These are phyloP conservation scores for Protomyces arabidopsidicola DNA, from an alignment of 1,139 yeast genomes.

Conservation along the genomic window DNA sequence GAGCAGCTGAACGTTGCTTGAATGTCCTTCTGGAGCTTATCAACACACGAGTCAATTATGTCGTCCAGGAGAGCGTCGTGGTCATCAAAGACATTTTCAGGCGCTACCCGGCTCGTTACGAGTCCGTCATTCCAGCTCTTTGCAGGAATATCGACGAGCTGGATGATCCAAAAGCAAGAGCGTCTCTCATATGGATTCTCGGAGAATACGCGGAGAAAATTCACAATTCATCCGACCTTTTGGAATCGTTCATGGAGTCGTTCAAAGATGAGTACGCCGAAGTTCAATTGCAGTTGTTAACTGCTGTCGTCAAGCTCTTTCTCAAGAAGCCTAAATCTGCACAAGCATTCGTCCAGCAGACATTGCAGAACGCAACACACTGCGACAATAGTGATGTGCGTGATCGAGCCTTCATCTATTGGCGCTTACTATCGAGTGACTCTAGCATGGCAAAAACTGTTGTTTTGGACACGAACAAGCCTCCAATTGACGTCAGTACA, in stretches of 20 bases:
- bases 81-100: conserved; percentile 74
- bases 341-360: conserved; percentile 57
- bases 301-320: conserved; percentile 73
- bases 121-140: conserved; percentile 66
- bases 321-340: conserved; percentile 47
- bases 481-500: conserved; percentile 67
- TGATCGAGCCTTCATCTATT: conserved; percentile 88
- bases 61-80: conserved; percentile 72
- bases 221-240: conserved; percentile 48
- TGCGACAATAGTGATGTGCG: conserved; percentile 88
- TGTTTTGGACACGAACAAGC: conserved; percentile 54
- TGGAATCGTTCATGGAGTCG: conserved; percentile 52
- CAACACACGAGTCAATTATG: conserved; percentile 70
- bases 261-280: conserved; percentile 69
- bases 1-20: conserved; percentile 62
- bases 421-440: conserved; percentile 80
- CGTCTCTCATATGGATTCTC: conserved; percentile 81
- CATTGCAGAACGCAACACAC: conserved; percentile 72
- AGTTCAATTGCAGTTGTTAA: conserved; percentile 71
- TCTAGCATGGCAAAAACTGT: conserved; percentile 49
- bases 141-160: conserved; percentile 57
- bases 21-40: conserved; percentile 69
- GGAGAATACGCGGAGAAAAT: conserved; percentile 83
- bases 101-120: conserved; percentile 66
- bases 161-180: conserved; percentile 58